Evolutionary conservation across 1,284 basidiomycete species (phyloP).

Genomic region (Pseudozyma hubeiensis): DNA sequence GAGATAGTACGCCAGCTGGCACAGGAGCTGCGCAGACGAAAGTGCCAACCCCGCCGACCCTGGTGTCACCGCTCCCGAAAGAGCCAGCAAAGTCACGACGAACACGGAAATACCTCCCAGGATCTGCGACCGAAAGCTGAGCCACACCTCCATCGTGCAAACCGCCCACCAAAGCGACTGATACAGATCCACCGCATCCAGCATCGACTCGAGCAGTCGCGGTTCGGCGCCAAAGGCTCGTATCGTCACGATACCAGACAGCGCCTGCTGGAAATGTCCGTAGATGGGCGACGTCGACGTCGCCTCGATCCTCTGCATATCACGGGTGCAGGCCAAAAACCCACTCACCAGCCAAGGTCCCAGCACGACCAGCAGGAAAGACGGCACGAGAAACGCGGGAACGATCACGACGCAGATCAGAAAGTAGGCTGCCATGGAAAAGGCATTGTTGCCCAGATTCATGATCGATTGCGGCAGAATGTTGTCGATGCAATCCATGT

Average conservation of each 20-base stretch:
- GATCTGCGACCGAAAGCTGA: constrained; percentile 56
- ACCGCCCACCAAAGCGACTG: constrained; percentile 62
- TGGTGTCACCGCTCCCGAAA: constrained; percentile 77
- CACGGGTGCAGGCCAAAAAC: constrained; percentile 58
- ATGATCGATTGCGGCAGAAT: constrained; percentile 57
- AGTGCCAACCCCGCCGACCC: constrained; percentile 88
- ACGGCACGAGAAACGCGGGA: constrained; percentile 55
- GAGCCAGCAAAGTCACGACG: constrained; percentile 74
- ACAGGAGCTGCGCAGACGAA: constrained; percentile 71
- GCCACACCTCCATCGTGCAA: constrained; percentile 65
- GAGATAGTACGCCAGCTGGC: constrained; percentile 52
- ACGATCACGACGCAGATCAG: constrained; percentile 60
- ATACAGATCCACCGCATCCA: constrained; percentile 52
- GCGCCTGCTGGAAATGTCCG: constrained; percentile 54
- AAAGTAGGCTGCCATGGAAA: constrained; percentile 51
- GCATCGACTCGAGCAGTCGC: constrained; percentile 49
- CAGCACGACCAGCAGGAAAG: constrained; percentile 37
- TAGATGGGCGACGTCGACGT: constrained; percentile 67
- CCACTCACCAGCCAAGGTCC: constrained; percentile 54
- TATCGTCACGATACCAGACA: constrained; percentile 64
- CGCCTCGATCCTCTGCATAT: constrained; percentile 67
- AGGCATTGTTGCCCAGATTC: constrained; percentile 42
- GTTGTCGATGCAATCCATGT: constrained; percentile 63
- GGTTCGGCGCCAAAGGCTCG: constrained; percentile 61
- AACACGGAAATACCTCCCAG: constrained; percentile 55